These are phyloP conservation scores for Tilletia horrida DNA, from an alignment of 1,284 basidiomycete genomes.

Conservation along the genomic window DNA sequence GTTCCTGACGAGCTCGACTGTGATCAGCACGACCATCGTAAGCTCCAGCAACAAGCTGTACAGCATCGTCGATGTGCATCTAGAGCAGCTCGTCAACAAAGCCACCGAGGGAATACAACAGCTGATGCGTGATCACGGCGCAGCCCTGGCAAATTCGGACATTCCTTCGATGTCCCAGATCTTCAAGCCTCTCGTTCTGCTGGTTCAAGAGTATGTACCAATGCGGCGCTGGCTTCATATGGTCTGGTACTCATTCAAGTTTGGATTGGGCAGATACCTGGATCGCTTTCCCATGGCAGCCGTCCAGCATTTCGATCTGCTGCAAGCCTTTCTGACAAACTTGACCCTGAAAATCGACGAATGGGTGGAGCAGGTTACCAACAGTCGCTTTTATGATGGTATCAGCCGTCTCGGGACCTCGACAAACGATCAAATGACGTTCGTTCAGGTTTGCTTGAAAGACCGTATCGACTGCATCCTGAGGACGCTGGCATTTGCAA, in stretches of 20 bases:
- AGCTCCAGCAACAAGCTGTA: not conserved
- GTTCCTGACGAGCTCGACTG: conserved; percentile 15
- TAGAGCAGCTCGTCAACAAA: not conserved
- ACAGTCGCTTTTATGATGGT: not conserved
- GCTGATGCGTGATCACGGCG: not conserved
- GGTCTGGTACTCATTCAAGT: not conserved
- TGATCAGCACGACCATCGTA: not conserved
- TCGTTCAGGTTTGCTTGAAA: not conserved
- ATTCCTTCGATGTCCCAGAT: not conserved
- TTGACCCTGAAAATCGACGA: not conserved
- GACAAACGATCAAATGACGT: not conserved
- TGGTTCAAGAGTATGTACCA: not conserved
- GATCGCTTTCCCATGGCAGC: conserved; percentile 1
- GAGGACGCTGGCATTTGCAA: not conserved
- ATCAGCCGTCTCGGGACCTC: not conserved
- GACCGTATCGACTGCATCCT: not conserved
- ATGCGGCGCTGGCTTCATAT: not conserved
- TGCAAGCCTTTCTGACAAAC: not conserved
- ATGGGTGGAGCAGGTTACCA: not conserved
- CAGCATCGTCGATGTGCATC: conserved; percentile 1
- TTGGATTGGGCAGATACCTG: not conserved
- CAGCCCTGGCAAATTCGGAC: not conserved
- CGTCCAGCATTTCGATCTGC: not conserved
- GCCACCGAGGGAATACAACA: not conserved
- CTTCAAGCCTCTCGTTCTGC: conserved; percentile 8